phyloP scores from a whole-genome alignment of 257 asterid species.

The Solanum rostratum region DNA sequence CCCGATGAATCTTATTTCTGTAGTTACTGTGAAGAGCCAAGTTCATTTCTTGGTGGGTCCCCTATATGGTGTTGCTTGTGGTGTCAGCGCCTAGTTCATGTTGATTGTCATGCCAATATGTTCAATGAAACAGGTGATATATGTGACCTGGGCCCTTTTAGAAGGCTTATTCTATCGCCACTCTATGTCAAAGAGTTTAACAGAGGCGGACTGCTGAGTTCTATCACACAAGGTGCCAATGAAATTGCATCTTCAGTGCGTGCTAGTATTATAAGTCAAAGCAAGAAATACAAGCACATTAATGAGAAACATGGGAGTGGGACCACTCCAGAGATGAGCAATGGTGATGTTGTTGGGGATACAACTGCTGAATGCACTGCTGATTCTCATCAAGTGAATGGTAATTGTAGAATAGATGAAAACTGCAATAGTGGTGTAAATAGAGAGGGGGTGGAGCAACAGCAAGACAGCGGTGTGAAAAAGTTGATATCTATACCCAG shows the following conservation, averaged over 20 bases:
- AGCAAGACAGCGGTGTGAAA: slow-evolving; percentile 35
- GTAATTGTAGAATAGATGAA: slow-evolving; percentile 43
- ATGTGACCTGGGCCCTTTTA: slow-evolving; percentile 86
- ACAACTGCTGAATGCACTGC: slow-evolving; percentile 36
- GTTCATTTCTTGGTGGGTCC: slow-evolving; percentile 90
- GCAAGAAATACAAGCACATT: slow-evolving; percentile 65
- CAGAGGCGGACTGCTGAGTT: slow-evolving; percentile 68
- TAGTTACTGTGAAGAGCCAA: slow-evolving; percentile 94
- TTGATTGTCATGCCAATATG: slow-evolving; percentile 85
- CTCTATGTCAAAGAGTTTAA: slow-evolving; percentile 57
- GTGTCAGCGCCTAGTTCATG: slow-evolving; percentile 97
- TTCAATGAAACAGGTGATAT: slow-evolving; percentile 74
- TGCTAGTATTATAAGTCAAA: slow-evolving; percentile 79
- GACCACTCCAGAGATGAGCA: slow-evolving; percentile 37
- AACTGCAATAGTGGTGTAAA: slow-evolving; percentile 24
- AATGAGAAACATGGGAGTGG: slow-evolving; percentile 31
- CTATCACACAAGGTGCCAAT: slow-evolving; percentile 96
- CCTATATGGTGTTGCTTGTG: slow-evolving; percentile 98
- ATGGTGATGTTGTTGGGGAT: slow-evolving; percentile 41
- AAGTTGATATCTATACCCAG: slow-evolving; percentile 41
- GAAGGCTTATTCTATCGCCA: slow-evolving; percentile 86
- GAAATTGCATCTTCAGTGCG: slow-evolving; percentile 95
- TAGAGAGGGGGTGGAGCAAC: slow-evolving; percentile 34
- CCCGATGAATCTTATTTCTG: slow-evolving; percentile 87
- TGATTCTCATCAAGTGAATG: slow-evolving; percentile 38